These are phyloP conservation scores for Crithidia expoeki DNA, from an alignment of 208 protist species.

Conservation along the genomic window DNA sequence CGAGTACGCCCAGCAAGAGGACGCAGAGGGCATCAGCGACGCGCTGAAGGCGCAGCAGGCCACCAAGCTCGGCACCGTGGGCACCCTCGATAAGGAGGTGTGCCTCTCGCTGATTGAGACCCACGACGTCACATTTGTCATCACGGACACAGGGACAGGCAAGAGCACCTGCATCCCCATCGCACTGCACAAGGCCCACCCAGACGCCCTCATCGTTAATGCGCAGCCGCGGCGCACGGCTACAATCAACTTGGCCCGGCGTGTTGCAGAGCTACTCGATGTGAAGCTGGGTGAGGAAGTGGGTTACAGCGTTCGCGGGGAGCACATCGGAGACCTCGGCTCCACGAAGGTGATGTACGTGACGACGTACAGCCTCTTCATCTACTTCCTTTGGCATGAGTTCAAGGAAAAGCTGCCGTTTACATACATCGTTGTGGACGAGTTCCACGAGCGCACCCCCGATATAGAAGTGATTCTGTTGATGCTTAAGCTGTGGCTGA, in stretches of 20 bases:
- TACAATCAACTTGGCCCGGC: slow-evolving; percentile 79
- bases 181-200: slow-evolving; percentile 56
- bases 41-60: slow-evolving; percentile 45
- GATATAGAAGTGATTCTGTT: slow-evolving; percentile 92
- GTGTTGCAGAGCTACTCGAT: slow-evolving; percentile 57
- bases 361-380: slow-evolving; percentile 88
- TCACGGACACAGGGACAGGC: slow-evolving; percentile 88
- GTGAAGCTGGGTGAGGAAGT: slow-evolving; percentile 59
- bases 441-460: slow-evolving; percentile 95
- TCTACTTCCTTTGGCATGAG: slow-evolving; percentile 67
- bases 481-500: slow-evolving; percentile 84
- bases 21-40: slow-evolving; percentile 34
- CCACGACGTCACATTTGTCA: slow-evolving; percentile 87
- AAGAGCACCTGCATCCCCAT: slow-evolving; percentile 89
- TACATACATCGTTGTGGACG: slow-evolving; percentile 93
- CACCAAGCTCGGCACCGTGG: slow-evolving; percentile 38
- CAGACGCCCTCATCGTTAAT: slow-evolving; percentile 57
- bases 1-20: slow-evolving; percentile 64
- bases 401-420: slow-evolving; percentile 59
- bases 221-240: slow-evolving; percentile 83
- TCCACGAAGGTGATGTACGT: slow-evolving; percentile 86
- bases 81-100: slow-evolving; percentile 60
- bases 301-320: slow-evolving; percentile 85
- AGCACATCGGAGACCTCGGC: slow-evolving; percentile 71
- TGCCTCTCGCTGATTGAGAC: slow-evolving; percentile 63